Percentiles rank a stretch among this genome's conserved stretches.
Conservation (phyloP, 768 basidiomycete genomes). For the Peribolospora kevripleyi region DNA sequence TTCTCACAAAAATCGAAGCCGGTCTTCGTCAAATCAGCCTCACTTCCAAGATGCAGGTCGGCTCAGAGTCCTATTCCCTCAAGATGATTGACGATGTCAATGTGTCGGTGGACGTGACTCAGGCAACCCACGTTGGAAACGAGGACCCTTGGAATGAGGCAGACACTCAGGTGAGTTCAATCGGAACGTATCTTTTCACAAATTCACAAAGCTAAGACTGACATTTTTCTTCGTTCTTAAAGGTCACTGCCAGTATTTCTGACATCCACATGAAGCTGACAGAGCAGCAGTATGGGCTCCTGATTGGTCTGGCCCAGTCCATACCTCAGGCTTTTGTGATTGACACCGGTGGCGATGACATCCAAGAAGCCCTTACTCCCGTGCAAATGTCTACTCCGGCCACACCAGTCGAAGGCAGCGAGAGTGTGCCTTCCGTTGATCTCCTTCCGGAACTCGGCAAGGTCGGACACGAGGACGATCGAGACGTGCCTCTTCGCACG, state of each 20-base stretch:
- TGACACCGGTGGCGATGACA: constrained; percentile 23
- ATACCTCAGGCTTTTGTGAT: constrained; percentile 41
- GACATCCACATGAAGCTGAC: constrained; percentile 66
- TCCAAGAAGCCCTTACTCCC: constrained; percentile 6
- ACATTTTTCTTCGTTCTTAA: constrained; percentile 1
- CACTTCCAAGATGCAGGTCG: constrained; percentile 37
- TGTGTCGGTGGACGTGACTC: constrained; percentile 41
- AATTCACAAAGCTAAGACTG: constrained; percentile 10
- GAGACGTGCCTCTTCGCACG: constrained; percentile 31
- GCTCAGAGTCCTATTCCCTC: constrained; percentile 30
- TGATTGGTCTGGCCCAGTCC: constrained; percentile 40
- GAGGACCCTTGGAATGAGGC: constrained; percentile 32
- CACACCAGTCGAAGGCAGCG: neutral
- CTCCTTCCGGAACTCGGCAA: constrained; percentile 20
- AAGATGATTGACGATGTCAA: constrained; percentile 84
- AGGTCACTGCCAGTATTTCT: constrained; percentile 52
- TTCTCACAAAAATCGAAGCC: constrained; percentile 37
- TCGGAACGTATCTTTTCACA: constrained; percentile 4
- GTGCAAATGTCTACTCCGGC: constrained; percentile 5
- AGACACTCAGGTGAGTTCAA: constrained; percentile 40
- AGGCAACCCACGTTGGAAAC: constrained; percentile 34
- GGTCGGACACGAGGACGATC: constrained; percentile 13
- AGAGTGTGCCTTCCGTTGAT: constrained; percentile 13
- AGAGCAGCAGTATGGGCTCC: constrained; percentile 50
- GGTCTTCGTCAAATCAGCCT: constrained; percentile 63